Evolutionary conservation across 768 basidiomycete genomes (phyloP), one percentile per base, ranked within the genome.

Genomic region (Psilocybe tampanensis): DNA sequence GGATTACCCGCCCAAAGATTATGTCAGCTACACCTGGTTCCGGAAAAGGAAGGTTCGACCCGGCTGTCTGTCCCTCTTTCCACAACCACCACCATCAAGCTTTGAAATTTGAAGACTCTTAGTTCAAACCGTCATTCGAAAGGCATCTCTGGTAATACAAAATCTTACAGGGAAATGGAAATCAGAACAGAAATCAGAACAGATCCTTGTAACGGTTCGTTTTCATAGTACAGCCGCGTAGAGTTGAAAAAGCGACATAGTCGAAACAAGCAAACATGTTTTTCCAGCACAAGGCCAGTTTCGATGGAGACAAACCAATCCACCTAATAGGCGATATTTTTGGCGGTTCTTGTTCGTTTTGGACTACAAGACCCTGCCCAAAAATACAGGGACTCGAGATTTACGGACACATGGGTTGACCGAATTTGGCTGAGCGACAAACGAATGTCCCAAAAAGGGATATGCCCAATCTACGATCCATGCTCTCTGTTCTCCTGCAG

Each of bases 401-500:
- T 54, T 56, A 42, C 45, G 60, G 36, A 56, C 60, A 62, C 63
- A 62, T 64, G 62, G 29, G 52, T 47, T 24, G 42, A 13, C 72
- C 68, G 43, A 56, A 68, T 67, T 54, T 55, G 72, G 72, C 51
- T 61, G 29, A 22, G 26, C 67, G 60, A 77, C 74, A 79, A 77
- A 79, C 68, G 72, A 73, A 66, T 67, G 67, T 43, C 75, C 70
- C 29, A 67, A 74, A 73, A 60, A 45, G 74, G 75, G 51, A 67
- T 55, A 22, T 32, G 33, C 36, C 47, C 47, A 65, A 74, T 74
- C 70, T 72, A 58, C 66, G 71, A 74, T 73, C 70, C 33, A 55
- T 36, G 63, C 61, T 61, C 62, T 65, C 64, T 49, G 53, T 41
- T 9, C 53, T 43, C 45, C 42, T 54, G 52, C 44, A 42, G 29